Evolutionary conservation across 2,329 filamentous ascomycete species (phyloP).

Genomic region (Aspergillus amoenus): DNA sequence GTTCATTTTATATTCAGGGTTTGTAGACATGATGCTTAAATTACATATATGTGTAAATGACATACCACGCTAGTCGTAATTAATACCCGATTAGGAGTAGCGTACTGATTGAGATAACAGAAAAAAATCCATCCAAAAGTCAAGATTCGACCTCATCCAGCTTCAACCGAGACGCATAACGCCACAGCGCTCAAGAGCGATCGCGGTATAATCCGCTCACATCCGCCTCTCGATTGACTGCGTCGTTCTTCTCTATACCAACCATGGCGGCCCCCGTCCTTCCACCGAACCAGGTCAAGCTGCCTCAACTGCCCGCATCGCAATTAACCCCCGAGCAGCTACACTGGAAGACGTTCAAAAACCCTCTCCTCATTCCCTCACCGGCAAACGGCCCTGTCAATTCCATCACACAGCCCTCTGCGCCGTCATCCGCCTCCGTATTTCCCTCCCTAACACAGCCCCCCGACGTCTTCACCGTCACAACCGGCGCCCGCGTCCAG

Average conservation of each 20-base stretch:
- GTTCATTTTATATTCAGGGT: no score
- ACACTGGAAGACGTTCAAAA: constrained; percentile 96
- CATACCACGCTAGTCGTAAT: background rate
- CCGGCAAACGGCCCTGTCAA: constrained; percentile 88
- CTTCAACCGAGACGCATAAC: background rate
- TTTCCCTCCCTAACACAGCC: constrained; percentile 48
- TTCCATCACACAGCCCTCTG: constrained; percentile 73
- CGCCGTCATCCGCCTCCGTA: constrained; percentile 44
- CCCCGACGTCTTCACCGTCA: constrained; percentile 74
- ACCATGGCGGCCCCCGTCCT: constrained; percentile 83
- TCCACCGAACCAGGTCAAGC: constrained; percentile 76
- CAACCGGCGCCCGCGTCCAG: constrained; percentile 89
- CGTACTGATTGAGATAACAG: background rate
- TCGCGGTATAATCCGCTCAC: background rate
- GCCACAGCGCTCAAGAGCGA: background rate
- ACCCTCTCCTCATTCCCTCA: constrained; percentile 83
- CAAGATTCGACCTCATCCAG: background rate
- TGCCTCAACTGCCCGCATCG: constrained; percentile 77
- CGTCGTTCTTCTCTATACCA: constrained; percentile 1
- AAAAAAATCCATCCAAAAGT: background rate
- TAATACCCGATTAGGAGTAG: background rate
- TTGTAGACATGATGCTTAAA: background rate
- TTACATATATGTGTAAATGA: background rate
- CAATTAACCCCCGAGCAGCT: constrained; percentile 81
- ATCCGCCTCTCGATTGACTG: background rate